Base-by-base conservation (phyloP, 1,284 basidiomycete genomes). In the Microstroma glucosiphilum region DNA sequence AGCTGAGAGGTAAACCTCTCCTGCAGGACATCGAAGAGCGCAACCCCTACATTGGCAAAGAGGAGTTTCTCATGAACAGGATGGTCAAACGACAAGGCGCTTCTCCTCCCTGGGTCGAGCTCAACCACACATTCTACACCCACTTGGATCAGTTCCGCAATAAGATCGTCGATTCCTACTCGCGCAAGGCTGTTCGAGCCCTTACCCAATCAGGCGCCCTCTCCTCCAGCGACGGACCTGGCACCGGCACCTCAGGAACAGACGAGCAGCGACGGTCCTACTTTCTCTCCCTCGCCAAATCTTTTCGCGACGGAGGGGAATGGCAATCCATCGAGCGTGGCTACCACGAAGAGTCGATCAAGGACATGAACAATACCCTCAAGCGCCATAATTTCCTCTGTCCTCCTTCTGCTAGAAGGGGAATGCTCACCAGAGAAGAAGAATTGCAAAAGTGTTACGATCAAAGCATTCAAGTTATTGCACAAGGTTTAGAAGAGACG, bases 51-150 rank as follows among this genome's bases (percentile, higher is more conserved):
- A 61, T 80, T 2, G 63, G 61, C 4, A 53, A 77, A 23, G 77
- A 76, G 42, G 77, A 71, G 58, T 65, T 65, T 11, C 81, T 92
- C 58, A 88, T 93, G 88, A 93, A 93, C 73, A 85, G 91, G 13
- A 91, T 93, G 62, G 85, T 94, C 19, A 88, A 91, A 72, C 82
- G 86, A 43, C 89, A 92, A 71, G 90, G 89, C 15, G 89, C 88
- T 1, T 85, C 87, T 0, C 92, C 91, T n/a, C 89, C 90, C 1
- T 94, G 90, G 90, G 88, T 94, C 2, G 91, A 93, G 79, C 73
- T 92, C 40, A 91, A 92, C 79, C 82, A 66, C 82, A 84, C 85
- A 62, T 79, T 89, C 40, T 86, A 88, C 60, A 76, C 79, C 1
- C 84, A 88, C 0, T 77, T 88, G 4, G 72, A 69, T 1, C 80